These are phyloP conservation scores for Rheum nobile DNA, from an alignment of 148 eudicot genomes.

Conservation along the genomic window DNA sequence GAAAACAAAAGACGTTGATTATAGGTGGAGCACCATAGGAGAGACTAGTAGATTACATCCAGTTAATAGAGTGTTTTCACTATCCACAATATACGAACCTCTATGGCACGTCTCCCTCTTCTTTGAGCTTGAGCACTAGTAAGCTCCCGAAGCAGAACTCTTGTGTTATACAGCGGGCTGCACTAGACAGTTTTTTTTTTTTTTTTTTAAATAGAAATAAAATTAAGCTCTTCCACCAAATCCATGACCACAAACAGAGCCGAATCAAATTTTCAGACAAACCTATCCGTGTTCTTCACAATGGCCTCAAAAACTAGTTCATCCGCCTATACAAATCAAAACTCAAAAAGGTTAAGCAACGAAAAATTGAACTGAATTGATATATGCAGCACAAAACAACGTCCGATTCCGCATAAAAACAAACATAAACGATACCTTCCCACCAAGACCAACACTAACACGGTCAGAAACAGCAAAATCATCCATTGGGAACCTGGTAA, in stretches of 20 bases:
- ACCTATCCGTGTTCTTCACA: constrained; percentile 71
- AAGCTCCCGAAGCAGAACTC: constrained; percentile 77
- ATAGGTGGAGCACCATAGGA: not conserved
- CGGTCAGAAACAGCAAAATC: constrained; percentile 62
- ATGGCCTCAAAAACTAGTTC: constrained; percentile 86
- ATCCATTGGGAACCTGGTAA: constrained; percentile 59
- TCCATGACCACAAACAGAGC: not conserved
- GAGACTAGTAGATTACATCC: not conserved
- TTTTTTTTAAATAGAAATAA: no score
- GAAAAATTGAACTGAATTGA: not conserved
- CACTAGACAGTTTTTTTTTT: constrained; percentile 7
- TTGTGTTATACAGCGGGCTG: constrained; percentile 74
- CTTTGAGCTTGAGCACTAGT: constrained; percentile 83
- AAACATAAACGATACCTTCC: constrained; percentile 41
- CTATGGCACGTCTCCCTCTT: constrained; percentile 91
- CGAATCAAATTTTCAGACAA: constrained; percentile 11
- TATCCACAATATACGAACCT: constrained; percentile 35
- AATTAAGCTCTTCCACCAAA: not conserved
- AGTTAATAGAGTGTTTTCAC: not conserved
- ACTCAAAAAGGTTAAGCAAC: not conserved
- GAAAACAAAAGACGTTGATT: not conserved
- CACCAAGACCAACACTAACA: constrained; percentile 83
- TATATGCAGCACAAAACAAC: constrained; percentile 2
- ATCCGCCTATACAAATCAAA: constrained; percentile 48
- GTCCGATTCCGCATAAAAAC: not conserved